Conservation (phyloP, 192 early-diverging fungal genomes). For the Linderina pennispora region DNA sequence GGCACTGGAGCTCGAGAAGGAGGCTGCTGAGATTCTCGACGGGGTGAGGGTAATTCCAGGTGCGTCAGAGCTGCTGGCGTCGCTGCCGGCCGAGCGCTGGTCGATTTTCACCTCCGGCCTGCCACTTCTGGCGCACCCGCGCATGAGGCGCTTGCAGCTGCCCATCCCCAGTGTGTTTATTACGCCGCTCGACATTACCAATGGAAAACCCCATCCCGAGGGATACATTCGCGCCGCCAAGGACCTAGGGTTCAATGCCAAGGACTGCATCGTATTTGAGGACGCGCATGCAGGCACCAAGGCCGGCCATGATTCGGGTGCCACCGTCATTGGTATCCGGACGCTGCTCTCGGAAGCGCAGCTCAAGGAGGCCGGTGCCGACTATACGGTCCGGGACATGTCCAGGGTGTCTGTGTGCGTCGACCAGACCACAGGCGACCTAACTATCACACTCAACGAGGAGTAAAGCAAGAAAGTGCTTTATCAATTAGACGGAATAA, state of each 20-base stretch:
- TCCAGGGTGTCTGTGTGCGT: slow-evolving; percentile 7
- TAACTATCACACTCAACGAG: slow-evolving; percentile 13
- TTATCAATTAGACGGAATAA: no score
- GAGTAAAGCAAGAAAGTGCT: no score
- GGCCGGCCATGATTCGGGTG: slow-evolving; percentile 6
- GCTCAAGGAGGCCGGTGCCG: slow-evolving; percentile 20
- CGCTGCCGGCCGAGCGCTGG: slow-evolving; percentile 9
- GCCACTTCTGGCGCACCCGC: slow-evolving; percentile 14
- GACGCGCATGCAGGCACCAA: slow-evolving; percentile 17
- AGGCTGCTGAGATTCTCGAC: slow-evolving; percentile 1
- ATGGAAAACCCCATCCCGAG: slow-evolving; percentile 29
- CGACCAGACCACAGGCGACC: slow-evolving; percentile 1
- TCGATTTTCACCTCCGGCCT: slow-evolving; percentile 28
- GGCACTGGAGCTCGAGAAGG: slow-evolving; percentile 12
- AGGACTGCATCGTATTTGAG: slow-evolving; percentile 28
- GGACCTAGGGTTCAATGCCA: slow-evolving; percentile 3
- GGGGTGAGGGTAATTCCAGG: slow-evolving; percentile 17
- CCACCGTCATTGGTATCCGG: slow-evolving; percentile 15
- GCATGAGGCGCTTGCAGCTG: slow-evolving; percentile 18
- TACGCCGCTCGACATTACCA: slow-evolving; percentile 14
- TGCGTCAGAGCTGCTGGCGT: slow-evolving; percentile 1
- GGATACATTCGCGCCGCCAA: slow-evolving; percentile 20
- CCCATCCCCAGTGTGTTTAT: slow-evolving; percentile 13
- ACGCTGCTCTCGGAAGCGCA: slow-evolving; percentile 8
- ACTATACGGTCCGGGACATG: slow-evolving; percentile 23